Base-by-base conservation (phyloP, 257 asterid species). In the Parsonsia alboflavescens region DNA sequence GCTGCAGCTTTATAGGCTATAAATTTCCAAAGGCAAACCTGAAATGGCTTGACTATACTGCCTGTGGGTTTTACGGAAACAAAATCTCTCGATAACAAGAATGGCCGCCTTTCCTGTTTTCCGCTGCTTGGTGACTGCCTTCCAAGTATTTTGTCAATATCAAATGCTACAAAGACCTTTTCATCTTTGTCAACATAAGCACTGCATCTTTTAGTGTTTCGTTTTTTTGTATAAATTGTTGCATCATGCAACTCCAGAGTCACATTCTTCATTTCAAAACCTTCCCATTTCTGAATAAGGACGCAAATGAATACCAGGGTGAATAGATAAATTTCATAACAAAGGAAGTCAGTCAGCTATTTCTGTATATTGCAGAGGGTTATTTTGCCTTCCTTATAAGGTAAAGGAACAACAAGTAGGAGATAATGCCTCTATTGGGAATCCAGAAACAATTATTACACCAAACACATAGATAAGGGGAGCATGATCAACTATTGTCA, bases 281-380 rank as follows among this genome's bases (percentile, higher is more conserved):
- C 78, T 41, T 78, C 83, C 83, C 83, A 79, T 67, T 79, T 75
- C 83, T 79, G 68, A 42, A 33, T 50, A 49, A 49, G 59, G 64
- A 70, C n/a, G 21, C 30, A 77, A 15, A 65, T 22, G 41, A 15
- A 73, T 12, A 58, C 5, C 13, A 58, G 19, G 16, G 52, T 2
- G 57, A 50, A 50, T 10, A 16, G 6, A 50, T 16, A 50, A 5
- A 48, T 50, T 50, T 50, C 57, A 50, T 50, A 13, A 50, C 57
- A 50, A 50, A 15, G n/a, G 22, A 21, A 50, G 57, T 50, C n/a
- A 50, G 21, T 50, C 57, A 50, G 6, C 57, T 19, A 15, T 50
- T 50, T 50, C 57, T 4, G 16, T 50, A 50, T 15, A 16, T 2
- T 2, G 6, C 7, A 50, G n/a, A 50, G 57, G 57, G 57, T 50